Evolutionary conservation across 495 filamentous ascomycete genomes (phyloP).

Genomic region (Penicillium coprophilum): DNA sequence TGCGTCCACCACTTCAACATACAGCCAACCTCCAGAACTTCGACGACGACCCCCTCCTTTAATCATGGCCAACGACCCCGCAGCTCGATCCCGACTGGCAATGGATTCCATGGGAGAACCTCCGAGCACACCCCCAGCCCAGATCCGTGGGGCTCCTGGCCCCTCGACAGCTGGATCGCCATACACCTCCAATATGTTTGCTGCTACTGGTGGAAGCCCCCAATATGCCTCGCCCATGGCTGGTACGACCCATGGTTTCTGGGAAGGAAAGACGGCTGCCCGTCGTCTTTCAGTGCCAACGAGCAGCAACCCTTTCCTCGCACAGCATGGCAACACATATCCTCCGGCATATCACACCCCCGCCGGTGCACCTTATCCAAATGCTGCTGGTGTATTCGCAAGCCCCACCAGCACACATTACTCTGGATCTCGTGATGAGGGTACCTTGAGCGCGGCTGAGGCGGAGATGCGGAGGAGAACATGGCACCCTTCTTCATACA

Average conservation of each 20-base stretch:
- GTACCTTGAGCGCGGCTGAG: constrained; percentile 58
- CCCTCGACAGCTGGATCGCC: constrained; percentile 69
- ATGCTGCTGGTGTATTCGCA: constrained; percentile 57
- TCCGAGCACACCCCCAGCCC: constrained; percentile 49
- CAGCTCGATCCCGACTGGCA: constrained; percentile 55
- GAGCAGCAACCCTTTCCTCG: constrained; percentile 70
- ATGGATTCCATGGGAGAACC: constrained; percentile 59
- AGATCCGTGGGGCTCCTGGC: constrained; percentile 41
- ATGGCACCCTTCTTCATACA: constrained; percentile 82
- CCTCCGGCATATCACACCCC: constrained; percentile 54
- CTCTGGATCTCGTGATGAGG: constrained; percentile 64
- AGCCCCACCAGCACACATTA: constrained; percentile 73
- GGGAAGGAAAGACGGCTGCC: constrained; percentile 66
- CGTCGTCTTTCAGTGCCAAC: constrained; percentile 82
- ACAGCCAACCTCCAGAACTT: constrained; percentile 58
- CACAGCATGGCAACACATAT: constrained; percentile 55
- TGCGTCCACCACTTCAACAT: constrained; percentile 70
- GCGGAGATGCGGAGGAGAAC: constrained; percentile 79
- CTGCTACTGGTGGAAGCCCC: constrained; percentile 70
- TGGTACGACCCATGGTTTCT: constrained; percentile 65
- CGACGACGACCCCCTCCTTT: constrained; percentile 76
- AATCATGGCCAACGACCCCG: constrained; percentile 74
- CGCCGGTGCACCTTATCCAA: constrained; percentile 51
- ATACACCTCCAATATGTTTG: constrained; percentile 60
- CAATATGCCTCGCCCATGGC: constrained; percentile 72